A percentile compares a stretch with the other conserved stretches of the same genome.
phyloP scores from a whole-genome alignment of 2,329 filamentous ascomycete genomes.

The Exutisphaerella laricina region DNA sequence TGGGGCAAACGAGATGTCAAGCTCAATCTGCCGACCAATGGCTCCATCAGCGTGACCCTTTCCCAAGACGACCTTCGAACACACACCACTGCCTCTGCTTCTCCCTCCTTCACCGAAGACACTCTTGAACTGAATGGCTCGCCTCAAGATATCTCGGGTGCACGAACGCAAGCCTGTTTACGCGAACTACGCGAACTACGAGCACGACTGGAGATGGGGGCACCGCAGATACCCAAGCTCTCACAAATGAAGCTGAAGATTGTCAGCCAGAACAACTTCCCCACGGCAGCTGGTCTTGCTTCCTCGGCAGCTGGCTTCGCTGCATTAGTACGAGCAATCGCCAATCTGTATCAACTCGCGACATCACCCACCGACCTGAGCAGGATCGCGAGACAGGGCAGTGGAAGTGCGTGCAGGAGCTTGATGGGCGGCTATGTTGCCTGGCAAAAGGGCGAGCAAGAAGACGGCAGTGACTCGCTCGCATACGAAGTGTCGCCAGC shows the following conservation, averaged over 20 bases:
- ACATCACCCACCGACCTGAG: constrained; percentile 72
- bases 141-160: constrained; percentile 75
- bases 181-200: constrained; percentile 76
- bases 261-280: constrained; percentile 98
- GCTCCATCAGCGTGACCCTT: constrained; percentile 92
- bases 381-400: constrained; percentile 85
- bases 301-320: constrained; percentile 61
- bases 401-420: constrained; percentile 87
- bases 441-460: constrained; percentile 73
- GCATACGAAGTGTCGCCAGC: constrained; percentile 85
- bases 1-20: constrained; percentile 96
- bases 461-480: constrained; percentile 78
- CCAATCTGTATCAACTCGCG: constrained; percentile 82
- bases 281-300: constrained; percentile 84
- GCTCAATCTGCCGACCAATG: constrained; percentile 89
- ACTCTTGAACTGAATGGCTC: constrained; percentile 79
- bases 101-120: constrained; percentile 62
- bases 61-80: constrained; percentile 91
- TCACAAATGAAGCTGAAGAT: constrained; percentile 72
- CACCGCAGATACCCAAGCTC: constrained; percentile 75
- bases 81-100: constrained; percentile 92
- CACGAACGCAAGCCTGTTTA: constrained; percentile 92
- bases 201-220: constrained; percentile 63
- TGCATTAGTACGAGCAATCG: constrained; percentile 72
- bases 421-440: constrained; percentile 94